A percentile compares a stretch with the other conserved stretches of the same genome.
Evolutionary conservation across 2,329 filamentous ascomycete genomes (phyloP).

Genomic region (Plenodomus lindquistii): DNA sequence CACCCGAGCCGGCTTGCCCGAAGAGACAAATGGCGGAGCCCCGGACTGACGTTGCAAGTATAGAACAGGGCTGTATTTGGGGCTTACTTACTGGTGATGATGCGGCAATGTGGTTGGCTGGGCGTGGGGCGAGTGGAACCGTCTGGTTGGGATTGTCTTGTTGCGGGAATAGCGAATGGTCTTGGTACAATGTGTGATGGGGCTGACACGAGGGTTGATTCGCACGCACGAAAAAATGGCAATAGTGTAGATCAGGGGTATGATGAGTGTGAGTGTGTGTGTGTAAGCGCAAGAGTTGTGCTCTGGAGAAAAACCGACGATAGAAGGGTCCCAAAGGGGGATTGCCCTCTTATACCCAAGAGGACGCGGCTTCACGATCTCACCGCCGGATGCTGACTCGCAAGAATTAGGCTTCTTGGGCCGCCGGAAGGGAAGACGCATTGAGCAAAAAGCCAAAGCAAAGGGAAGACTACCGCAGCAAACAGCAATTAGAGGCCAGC

Average conservation of each 20-base stretch:
- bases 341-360: slow-evolving; percentile 28
- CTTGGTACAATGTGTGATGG: slow-evolving; percentile 1
- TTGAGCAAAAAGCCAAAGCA: slow-evolving; percentile 34
- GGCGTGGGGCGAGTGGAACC: slow-evolving; percentile 11
- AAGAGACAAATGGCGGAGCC: slow-evolving; percentile 23
- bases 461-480: neutral
- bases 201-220: slow-evolving; percentile 12
- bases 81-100: slow-evolving; percentile 35
- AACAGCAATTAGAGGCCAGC: slow-evolving; percentile 24
- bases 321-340: slow-evolving; percentile 19
- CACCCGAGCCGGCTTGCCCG: slow-evolving; percentile 11
- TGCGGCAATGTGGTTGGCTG: slow-evolving; percentile 21
- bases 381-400: slow-evolving; percentile 37
- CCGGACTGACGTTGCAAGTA: slow-evolving; percentile 24
- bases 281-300: no score
- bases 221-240: neutral
- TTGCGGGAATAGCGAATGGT: slow-evolving; percentile 5
- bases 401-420: slow-evolving; percentile 18
- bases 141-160: slow-evolving; percentile 8
- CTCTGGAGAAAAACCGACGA: slow-evolving; percentile 12
- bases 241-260: slow-evolving; percentile 5
- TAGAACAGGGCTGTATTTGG: slow-evolving; percentile 33
- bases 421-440: slow-evolving; percentile 17
- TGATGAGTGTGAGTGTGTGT: slow-evolving; percentile 7
- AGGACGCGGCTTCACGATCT: slow-evolving; percentile 9